Evolutionary conservation across 768 basidiomycete genomes (phyloP), one percentile per base, ranked within the genome.

Genomic region (Xerocomellus chrysenteron): DNA sequence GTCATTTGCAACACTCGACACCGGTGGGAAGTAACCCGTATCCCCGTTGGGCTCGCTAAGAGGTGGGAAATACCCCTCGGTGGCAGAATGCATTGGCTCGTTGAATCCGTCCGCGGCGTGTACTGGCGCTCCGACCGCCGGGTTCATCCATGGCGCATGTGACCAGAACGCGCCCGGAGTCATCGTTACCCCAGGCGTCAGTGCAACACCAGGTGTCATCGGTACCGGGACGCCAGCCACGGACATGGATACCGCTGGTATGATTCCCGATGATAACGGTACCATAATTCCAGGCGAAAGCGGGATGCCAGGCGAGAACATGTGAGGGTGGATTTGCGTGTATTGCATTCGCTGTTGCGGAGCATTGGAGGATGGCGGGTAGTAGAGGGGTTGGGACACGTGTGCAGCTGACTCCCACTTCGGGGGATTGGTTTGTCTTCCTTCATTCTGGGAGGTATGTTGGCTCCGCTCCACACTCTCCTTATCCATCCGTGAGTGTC

Each of bases 131-230:
- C 85, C 86, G 2, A 84, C 82, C 11, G 82, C 78, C n/a, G 84
- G 75, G 58, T 86, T 85, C 52, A 84, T 76, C 68, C 73, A 76
- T 44, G 79, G 73, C 77, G 81, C 35, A 80, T 84, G 60, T 73
- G 82, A 47, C 84, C 85, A 93, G 71, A 87, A 88, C 39, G 83
- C 82, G 14, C 85, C 88, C 30, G 90, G 88, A 16, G 82, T 84
- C 81, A 91, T 87, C 16, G 84, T 78, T 13, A 83, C 76, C 26
- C 83, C 85, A 1, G 92, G 90, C 0, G 90, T 71, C 59, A 71
- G 49, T 16, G 69, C 60, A 45, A 68, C 68, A 4, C 67, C 67
- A 5, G 68, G 68, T 11, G 68, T 71, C 66, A 71, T 59, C 13
- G 69, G 59, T 21, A 65, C 45, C 10, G 69, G 58, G 24, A 59